Evolutionary conservation across 352 stramenopile genomes (phyloP), one percentile per base, ranked within the genome.

Genomic region (Globisporangium acanthophoron): DNA sequence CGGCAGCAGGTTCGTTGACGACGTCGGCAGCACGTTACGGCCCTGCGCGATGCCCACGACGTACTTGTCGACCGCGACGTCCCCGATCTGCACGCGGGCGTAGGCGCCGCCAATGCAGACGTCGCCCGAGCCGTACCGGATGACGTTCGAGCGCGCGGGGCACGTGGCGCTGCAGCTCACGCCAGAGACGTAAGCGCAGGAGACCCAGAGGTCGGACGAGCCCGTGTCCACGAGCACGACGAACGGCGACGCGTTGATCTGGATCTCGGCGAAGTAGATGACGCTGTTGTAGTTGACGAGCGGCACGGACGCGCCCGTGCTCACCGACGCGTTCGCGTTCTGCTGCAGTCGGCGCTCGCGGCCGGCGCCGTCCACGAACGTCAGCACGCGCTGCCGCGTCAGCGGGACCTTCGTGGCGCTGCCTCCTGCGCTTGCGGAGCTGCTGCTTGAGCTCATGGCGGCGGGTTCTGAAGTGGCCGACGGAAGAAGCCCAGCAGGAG

Each of bases 251-350:
- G 54, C 54, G 50, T 74, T 67, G 43, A 92, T 66, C n/a, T 52
- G 43, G 21, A 92, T 65, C 39, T 78, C 64, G 18, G 74, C 79
- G 21, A 81, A 79, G 76, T 89, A 92, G 56, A 85, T 85, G 21
- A 77, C 76, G 40, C 72, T 72, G 33, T 74, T 56, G 66, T 86
- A 86, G 56, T 81, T 85, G 52, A 54, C 15, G 3, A 63, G 58
- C 58, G 50, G 31, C 15, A 63, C 52, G 3, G n/a, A 41, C 15
- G 31, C 43, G 55, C 7, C n/a, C 1, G 18, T 55, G 55, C 45
- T 55, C 45, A 43, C 55, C 33, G 5, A 40, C 46, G 35, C 46
- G 29, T 11, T 35, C 33, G 52, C 39, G 29, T 2, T 49, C 24
- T 57, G 52, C 6, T 40, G 52, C 5, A 49, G 16, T 2, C 55